phyloP scores from a whole-genome alignment of 2,329 filamentous ascomycete species.

The Botryotinia convoluta region DNA sequence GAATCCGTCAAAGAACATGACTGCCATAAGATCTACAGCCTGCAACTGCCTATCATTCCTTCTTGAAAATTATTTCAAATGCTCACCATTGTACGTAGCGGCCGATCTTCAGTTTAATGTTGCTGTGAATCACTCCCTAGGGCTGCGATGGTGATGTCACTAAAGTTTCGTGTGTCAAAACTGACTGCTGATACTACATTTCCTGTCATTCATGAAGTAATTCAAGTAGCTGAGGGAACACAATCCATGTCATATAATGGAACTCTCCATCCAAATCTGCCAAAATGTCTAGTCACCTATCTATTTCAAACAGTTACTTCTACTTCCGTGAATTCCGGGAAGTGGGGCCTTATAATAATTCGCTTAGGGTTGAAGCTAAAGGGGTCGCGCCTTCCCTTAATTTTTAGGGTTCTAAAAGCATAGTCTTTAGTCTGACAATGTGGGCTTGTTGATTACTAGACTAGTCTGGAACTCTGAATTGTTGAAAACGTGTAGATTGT shows the following conservation, averaged over 20 bases:
- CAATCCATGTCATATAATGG: neutral
- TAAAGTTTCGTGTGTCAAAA: neutral
- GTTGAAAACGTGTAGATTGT: neutral
- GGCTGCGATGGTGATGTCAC: neutral
- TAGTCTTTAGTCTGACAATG: neutral
- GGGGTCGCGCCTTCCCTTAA: neutral
- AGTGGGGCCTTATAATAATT: neutral
- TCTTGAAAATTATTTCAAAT: too few relatives aligned
- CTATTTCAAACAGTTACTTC: neutral
- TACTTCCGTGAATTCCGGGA: too few relatives aligned
- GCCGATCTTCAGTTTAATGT: neutral
- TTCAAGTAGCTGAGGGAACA: neutral
- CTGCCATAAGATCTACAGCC: neutral
- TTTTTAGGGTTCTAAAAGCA: neutral
- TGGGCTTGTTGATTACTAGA: neutral
- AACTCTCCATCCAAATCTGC: fast-evolving
- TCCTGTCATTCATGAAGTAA: neutral
- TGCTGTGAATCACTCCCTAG: neutral
- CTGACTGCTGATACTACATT: neutral
- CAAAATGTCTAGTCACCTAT: neutral
- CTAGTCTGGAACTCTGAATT: neutral
- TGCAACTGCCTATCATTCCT: neutral
- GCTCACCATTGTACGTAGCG: fast-evolving
- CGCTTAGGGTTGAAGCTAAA: neutral
- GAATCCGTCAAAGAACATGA: neutral